Conservation (phyloP, 768 basidiomycete genomes). For the Baorangia bicolor region DNA sequence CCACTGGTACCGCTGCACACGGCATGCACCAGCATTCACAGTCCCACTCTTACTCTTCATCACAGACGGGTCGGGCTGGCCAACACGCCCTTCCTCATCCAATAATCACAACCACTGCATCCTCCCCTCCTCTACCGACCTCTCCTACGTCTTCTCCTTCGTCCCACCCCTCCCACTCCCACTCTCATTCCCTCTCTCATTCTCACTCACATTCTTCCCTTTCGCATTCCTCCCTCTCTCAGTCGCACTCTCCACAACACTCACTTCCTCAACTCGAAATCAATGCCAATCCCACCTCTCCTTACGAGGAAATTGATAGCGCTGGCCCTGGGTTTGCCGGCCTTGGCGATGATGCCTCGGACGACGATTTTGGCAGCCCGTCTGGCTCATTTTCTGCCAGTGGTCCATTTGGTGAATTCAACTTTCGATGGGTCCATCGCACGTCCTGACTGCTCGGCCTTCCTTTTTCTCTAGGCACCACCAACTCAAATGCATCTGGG, state of each 20-base stretch:
- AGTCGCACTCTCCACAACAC: slow-evolving; percentile 18
- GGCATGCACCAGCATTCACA: slow-evolving; percentile 28
- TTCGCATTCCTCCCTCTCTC: slow-evolving; percentile 25
- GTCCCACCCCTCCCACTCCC: slow-evolving; percentile 23
- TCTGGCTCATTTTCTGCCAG: slow-evolving; percentile 15
- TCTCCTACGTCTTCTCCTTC: slow-evolving; percentile 27
- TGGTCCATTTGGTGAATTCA: slow-evolving; percentile 7
- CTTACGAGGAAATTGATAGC: slow-evolving; percentile 64
- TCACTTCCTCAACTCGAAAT: slow-evolving; percentile 31
- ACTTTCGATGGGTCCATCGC: neutral
- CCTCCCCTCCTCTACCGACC: slow-evolving; percentile 27
- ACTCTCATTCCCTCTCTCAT: slow-evolving; percentile 19
- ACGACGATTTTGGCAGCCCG: slow-evolving; percentile 24
- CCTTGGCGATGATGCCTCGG: slow-evolving; percentile 26
- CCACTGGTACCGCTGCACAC: slow-evolving; percentile 8
- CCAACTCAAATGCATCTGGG: slow-evolving; percentile 16
- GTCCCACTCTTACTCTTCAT: slow-evolving; percentile 24
- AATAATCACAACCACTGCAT: slow-evolving; percentile 33
- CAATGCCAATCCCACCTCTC: slow-evolving; percentile 22
- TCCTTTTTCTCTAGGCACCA: neutral
- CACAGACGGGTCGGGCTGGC: slow-evolving; percentile 5
- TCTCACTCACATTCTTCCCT: slow-evolving; percentile 23
- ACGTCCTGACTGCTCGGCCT: neutral
- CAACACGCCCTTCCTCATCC: slow-evolving; percentile 24
- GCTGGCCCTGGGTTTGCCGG: slow-evolving; percentile 28